These are phyloP conservation scores for Cladosporium sp. DNA, from an alignment of 2,329 filamentous ascomycete genomes.

Conservation along the genomic window DNA sequence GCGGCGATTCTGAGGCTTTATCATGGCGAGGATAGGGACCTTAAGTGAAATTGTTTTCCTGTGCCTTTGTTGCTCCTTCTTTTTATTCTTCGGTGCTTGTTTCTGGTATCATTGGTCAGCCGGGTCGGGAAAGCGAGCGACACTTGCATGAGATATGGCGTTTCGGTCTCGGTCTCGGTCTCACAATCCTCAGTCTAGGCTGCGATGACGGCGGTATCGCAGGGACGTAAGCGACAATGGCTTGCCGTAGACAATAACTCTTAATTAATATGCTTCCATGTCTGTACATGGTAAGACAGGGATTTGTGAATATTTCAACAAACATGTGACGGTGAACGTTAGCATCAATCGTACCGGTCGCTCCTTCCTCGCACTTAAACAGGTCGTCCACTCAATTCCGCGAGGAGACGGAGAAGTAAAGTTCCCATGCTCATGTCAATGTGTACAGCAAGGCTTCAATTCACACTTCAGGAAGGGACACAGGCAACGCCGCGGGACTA, in stretches of 20 bases:
- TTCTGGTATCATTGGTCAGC: no score
- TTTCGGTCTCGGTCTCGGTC: not conserved
- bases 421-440: not conserved
- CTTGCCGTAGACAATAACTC: no score
- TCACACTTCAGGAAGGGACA: not conserved
- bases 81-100: no score
- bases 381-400: no score
- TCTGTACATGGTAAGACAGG: not conserved
- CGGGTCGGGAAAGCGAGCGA: not conserved
- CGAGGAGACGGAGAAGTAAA: not conserved
- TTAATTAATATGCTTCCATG: no score
- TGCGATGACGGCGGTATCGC: not conserved
- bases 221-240: not conserved
- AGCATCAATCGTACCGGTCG: not conserved
- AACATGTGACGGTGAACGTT: not conserved
- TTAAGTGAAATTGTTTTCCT: conserved; percentile 26
- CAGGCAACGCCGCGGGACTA: not conserved
- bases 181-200: not conserved
- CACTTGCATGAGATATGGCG: not conserved
- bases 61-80: not conserved
- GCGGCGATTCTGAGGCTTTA: conserved; percentile 49
- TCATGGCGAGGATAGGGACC: conserved; percentile 49
- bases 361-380: not conserved
- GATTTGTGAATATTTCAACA: not conserved
- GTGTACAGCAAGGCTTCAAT: not conserved